These are phyloP conservation scores for Termitomyces eurrhizus DNA, from an alignment of 768 basidiomycete genomes.

Conservation along the genomic window DNA sequence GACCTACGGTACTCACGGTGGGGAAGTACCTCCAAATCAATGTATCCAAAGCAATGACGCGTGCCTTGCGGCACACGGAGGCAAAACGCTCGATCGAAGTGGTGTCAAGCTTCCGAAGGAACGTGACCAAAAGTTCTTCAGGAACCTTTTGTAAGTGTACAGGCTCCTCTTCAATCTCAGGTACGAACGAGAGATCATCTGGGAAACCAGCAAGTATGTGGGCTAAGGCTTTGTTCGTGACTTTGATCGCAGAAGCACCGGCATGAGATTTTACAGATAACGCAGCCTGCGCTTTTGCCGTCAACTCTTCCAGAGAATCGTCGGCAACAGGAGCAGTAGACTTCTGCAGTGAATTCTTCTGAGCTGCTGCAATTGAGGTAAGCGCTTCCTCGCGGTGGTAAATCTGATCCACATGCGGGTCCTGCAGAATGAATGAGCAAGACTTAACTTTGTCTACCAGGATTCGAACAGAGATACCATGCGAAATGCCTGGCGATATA, in stretches of 20 bases:
- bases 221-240: conserved; percentile 39
- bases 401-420: conserved; percentile 70
- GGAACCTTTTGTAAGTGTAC: conserved; percentile 60
- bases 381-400: conserved; percentile 60
- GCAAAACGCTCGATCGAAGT: conserved; percentile 77
- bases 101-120: conserved; percentile 65
- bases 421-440: conserved; percentile 22
- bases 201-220: conserved; percentile 48
- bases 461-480: conserved; percentile 29
- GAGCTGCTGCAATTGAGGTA: conserved; percentile 27
- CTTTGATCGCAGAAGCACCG: conserved; percentile 13
- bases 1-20: neutral
- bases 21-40: conserved; percentile 68
- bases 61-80: conserved; percentile 64
- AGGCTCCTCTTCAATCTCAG: conserved; percentile 61
- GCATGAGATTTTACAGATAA: conserved; percentile 22
- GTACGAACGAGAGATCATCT: conserved; percentile 50
- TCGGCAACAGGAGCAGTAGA: conserved; percentile 1
- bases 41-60: conserved; percentile 65
- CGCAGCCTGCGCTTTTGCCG: conserved; percentile 22
- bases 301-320: conserved; percentile 22
- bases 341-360: conserved; percentile 16
- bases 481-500: conserved; percentile 82
- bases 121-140: conserved; percentile 67
- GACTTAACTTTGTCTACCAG: neutral